Conservation (phyloP, 2,329 filamentous ascomycete genomes). For the Aspergillus sp. region DNA sequence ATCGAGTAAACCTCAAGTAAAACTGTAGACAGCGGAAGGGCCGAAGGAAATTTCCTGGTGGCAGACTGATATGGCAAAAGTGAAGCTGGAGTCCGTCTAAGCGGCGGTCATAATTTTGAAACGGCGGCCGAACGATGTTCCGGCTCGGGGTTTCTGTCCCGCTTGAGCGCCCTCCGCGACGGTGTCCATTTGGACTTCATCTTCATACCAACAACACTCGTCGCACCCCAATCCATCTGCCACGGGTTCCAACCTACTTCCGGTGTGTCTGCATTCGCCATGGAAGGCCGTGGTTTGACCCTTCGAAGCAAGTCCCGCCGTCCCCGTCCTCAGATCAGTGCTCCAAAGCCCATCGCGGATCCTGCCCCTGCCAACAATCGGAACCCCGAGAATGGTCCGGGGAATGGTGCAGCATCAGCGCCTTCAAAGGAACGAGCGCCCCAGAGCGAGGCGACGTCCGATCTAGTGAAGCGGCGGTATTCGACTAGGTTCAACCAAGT, state of each 20-base stretch:
- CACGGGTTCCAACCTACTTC: no score
- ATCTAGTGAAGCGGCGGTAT: constrained; percentile 89
- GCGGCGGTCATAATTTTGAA: constrained; percentile 23
- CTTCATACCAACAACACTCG: no score
- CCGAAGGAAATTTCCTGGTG: no score
- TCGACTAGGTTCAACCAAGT: constrained; percentile 82
- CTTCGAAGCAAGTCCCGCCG: constrained; percentile 53
- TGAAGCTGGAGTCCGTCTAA: constrained; percentile 4
- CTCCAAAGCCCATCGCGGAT: constrained; percentile 47
- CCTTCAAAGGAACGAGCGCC: constrained; percentile 35
- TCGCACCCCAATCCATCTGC: no score
- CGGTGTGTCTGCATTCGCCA: constrained; percentile 17
- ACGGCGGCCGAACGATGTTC: constrained; percentile 29
- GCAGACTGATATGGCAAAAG: background rate
- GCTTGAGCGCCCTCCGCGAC: constrained; percentile 10
- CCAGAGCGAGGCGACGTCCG: constrained; percentile 51
- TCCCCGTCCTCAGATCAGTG: constrained; percentile 50
- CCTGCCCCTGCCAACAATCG: constrained; percentile 31
- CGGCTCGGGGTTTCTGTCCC: constrained; percentile 28
- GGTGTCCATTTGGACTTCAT: background rate
- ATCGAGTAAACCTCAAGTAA: background rate
- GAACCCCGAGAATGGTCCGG: constrained; percentile 26
- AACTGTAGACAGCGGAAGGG: no score
- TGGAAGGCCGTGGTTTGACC: constrained; percentile 52
- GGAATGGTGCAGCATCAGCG: constrained; percentile 16